Evolutionary conservation across 2,329 filamentous ascomycete genomes (phyloP), one percentile per base, ranked within the genome.

Genomic region (Talaromyces sp.): DNA sequence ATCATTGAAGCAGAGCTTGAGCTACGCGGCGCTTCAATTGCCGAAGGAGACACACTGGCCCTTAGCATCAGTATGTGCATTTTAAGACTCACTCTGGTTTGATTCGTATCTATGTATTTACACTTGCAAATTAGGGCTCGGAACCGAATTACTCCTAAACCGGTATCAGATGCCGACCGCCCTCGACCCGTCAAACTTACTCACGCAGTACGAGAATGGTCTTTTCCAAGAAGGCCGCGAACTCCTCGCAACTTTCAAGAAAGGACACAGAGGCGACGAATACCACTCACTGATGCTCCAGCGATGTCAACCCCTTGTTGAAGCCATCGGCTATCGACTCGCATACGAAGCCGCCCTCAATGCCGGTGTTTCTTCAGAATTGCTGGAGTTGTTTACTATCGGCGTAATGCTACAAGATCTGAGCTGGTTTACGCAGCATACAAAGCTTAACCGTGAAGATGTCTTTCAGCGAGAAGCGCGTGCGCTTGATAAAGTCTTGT

Each of bases 1-100:
- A 63, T 66, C 4, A n/a, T 62, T 5, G 57, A 53, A 27, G 21
- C 17, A 26, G 32, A 55, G 29, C 53, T 55, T 29, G 53, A 55
- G 21, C 41, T 57, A 35, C 24, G 46, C n/a, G 38, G 32, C 38
- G 43, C 46, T 19, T 26, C 56, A 29, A 57, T 46, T 19, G 41
- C 56, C 31, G 56, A 57, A 52, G 56, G 43, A 19, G 56, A 57
- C 35, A 41, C 35, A 14, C 46, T 24, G 14, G 56, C 50, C n/a
- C 29, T 57, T 32, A n/a, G 26, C 35, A 57, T 57, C 31, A 41
- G 56, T 57, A 52, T 31, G 56, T 51, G 31, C 10, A 32, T 41
- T 12, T 24, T 2, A n/a, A 26, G 8, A n/a, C 3, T 12, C 11
- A 27, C 21, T n/a, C 27, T 27, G n/a, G 3, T 52, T n/a, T 8